A percentile compares a stretch with the other conserved stretches of the same genome.
Evolutionary conservation across 208 protist genomes (phyloP).

Genomic region (Porcisia deanei): DNA sequence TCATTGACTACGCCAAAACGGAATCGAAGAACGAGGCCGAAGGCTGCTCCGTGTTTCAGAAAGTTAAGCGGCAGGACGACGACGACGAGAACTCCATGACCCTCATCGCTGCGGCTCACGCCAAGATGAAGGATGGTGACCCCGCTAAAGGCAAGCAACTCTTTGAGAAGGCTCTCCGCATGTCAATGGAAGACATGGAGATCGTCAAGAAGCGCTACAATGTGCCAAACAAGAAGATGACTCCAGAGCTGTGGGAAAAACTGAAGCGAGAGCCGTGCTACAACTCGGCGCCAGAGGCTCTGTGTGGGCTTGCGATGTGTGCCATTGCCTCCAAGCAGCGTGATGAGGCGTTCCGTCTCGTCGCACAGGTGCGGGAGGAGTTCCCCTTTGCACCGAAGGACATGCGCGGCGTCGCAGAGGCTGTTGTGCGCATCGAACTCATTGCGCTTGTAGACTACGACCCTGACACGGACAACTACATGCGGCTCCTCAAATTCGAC

Average conservation of each 20-base stretch:
- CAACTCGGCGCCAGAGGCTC: slow-evolving; percentile 74
- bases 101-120: slow-evolving; percentile 65
- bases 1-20: slow-evolving; percentile 74
- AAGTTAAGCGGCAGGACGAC: slow-evolving; percentile 70
- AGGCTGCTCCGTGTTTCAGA: slow-evolving; percentile 53
- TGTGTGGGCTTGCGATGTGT: slow-evolving; percentile 86
- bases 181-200: slow-evolving; percentile 53
- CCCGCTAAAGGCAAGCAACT: slow-evolving; percentile 69
- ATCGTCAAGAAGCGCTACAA: slow-evolving; percentile 56
- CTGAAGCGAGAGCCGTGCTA: slow-evolving; percentile 82
- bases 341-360: slow-evolving; percentile 47
- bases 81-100: slow-evolving; percentile 91
- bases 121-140: slow-evolving; percentile 72
- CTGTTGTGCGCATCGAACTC: slow-evolving; percentile 84
- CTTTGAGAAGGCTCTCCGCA: slow-evolving; percentile 63
- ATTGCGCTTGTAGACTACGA: slow-evolving; percentile 64
- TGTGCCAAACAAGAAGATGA: slow-evolving; percentile 75
- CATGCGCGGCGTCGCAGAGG: slow-evolving; percentile 71
- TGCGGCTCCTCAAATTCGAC: slow-evolving; percentile 74
- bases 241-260: slow-evolving; percentile 54
- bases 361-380: slow-evolving; percentile 50
- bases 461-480: slow-evolving; percentile 78
- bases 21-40: slow-evolving; percentile 68
- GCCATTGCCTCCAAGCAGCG: slow-evolving; percentile 50
- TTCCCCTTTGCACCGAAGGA: slow-evolving; percentile 79